phyloP scores from a whole-genome alignment of 345 rosid genomes.

The Passiflora organensis region DNA sequence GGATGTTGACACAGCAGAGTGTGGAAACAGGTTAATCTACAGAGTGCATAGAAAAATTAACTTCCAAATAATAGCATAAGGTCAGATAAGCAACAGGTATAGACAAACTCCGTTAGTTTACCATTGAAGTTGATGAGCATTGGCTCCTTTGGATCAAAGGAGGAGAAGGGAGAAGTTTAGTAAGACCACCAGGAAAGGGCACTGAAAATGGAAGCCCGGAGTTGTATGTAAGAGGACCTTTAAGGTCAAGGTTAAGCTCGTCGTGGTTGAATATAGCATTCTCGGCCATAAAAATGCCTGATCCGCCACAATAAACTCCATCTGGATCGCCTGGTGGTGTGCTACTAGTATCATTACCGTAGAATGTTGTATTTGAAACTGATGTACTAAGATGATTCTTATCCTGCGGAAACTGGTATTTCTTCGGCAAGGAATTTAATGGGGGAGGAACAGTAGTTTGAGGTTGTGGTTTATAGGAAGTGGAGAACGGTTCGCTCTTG shows the following conservation, averaged over 20 bases:
- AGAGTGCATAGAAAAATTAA: neutral
- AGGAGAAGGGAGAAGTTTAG: constrained; percentile 34
- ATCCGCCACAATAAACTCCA: constrained; percentile 11
- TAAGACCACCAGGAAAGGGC: constrained; percentile 13
- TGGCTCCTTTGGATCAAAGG: constrained; percentile 32
- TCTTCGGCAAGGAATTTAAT: constrained; percentile 6
- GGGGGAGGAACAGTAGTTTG: neutral
- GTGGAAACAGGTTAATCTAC: constrained; percentile 41
- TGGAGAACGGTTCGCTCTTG: constrained; percentile 7
- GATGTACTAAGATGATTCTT: constrained; percentile 10
- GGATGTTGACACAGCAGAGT: constrained; percentile 16
- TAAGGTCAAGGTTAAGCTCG: too few relatives aligned
- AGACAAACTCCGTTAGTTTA: too few relatives aligned
- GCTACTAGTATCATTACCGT: constrained; percentile 9
- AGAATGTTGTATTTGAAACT: neutral
- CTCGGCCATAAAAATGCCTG: constrained; percentile 22
- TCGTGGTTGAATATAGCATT: constrained; percentile 13
- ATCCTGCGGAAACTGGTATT: constrained; percentile 5
- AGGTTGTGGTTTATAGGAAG: constrained; percentile 6
- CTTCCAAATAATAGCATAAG: neutral
- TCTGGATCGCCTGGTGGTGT: too few relatives aligned
- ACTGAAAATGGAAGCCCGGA: constrained; percentile 31
- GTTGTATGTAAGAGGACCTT: constrained; percentile 9
- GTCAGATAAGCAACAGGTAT: neutral
- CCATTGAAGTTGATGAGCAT: constrained; percentile 32